Conservation (phyloP, 345 rosid genomes). For the Bretschneidera sinensis region DNA sequence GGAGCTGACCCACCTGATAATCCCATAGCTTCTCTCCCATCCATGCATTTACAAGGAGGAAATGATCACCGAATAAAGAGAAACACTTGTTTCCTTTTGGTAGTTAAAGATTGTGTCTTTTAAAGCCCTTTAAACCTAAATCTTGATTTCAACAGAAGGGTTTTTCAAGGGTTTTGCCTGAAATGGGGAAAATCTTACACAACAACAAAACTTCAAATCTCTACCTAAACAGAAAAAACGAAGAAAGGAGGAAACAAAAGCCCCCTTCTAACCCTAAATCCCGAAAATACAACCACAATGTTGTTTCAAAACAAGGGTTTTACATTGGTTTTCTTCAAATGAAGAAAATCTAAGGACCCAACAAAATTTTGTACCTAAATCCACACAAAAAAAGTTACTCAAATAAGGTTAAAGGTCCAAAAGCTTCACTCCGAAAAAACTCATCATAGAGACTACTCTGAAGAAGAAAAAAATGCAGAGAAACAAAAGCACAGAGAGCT, state of each 20-base stretch:
- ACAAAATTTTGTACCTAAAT: conserved; percentile 3
- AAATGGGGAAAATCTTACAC: conserved; percentile 12
- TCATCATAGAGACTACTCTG: conserved; percentile 5
- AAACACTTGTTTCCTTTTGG: not conserved
- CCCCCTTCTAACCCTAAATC: conserved; percentile 12
- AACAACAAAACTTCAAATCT: conserved; percentile 11
- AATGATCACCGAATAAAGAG: conserved; percentile 1
- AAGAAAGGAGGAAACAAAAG: not conserved
- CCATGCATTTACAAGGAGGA: conserved; percentile 78
- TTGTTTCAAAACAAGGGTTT: conserved; percentile 17
- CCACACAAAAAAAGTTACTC: conserved; percentile 8
- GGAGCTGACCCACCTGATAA: conserved; percentile 74
- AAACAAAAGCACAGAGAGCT: conserved; percentile 6
- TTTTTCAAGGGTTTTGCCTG: conserved; percentile 13
- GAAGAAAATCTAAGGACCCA: conserved; percentile 18
- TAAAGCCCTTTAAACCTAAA: conserved; percentile 10
- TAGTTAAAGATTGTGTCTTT: conserved; percentile 8
- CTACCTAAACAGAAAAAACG: conserved; percentile 10
- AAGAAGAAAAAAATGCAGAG: conserved; percentile 4
- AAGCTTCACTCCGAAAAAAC: conserved; percentile 12
- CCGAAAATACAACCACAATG: conserved; percentile 21
- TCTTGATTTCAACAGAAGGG: conserved; percentile 11
- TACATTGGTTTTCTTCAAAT: conserved; percentile 16
- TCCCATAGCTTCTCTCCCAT: conserved; percentile 91
- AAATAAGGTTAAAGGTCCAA: conserved; percentile 17